Conservation (phyloP, 495 filamentous ascomycete species). For the Aspergillus haitiensis region DNA sequence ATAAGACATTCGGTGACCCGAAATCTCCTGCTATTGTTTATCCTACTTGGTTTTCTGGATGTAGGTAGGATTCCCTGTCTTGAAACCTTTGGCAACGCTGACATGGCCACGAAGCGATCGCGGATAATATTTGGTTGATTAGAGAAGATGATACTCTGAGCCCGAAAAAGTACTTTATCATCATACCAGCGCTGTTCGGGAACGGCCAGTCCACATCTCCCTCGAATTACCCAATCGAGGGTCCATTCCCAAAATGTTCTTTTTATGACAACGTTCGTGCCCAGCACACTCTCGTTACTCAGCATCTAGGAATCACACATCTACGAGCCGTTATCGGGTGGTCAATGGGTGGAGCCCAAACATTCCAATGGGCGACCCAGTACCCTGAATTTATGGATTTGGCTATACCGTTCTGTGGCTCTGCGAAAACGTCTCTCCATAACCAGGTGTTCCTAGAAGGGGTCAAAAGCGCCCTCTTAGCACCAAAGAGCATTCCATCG, state of each 20-base stretch:
- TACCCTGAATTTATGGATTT: constrained; percentile 71
- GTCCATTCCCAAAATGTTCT: constrained; percentile 59
- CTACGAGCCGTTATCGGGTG: constrained; percentile 64
- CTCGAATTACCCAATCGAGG: constrained; percentile 56
- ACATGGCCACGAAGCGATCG: constrained; percentile 41
- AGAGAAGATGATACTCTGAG: constrained; percentile 61
- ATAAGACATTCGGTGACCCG: constrained; percentile 67
- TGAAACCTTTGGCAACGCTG: background rate
- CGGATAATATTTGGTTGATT: constrained; percentile 66
- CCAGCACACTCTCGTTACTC: constrained; percentile 63
- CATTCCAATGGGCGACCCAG: constrained; percentile 69
- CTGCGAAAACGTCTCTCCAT: constrained; percentile 65
- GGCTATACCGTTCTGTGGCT: constrained; percentile 65
- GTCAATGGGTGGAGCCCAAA: constrained; percentile 70
- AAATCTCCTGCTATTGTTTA: constrained; percentile 66
- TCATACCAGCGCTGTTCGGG: constrained; percentile 69
- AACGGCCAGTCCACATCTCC: constrained; percentile 73
- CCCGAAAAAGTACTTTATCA: constrained; percentile 65
- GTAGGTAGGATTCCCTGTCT: constrained; percentile 31
- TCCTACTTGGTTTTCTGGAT: constrained; percentile 68
- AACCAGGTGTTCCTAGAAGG: constrained; percentile 75
- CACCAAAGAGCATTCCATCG: constrained; percentile 56
- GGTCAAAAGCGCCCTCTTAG: constrained; percentile 65
- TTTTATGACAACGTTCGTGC: constrained; percentile 72
- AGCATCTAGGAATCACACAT: constrained; percentile 62